A percentile compares a stretch with the other conserved stretches of the same genome.
Conservation (phyloP, 2,329 filamentous ascomycete genomes). For the Fusarium buxicola region DNA sequence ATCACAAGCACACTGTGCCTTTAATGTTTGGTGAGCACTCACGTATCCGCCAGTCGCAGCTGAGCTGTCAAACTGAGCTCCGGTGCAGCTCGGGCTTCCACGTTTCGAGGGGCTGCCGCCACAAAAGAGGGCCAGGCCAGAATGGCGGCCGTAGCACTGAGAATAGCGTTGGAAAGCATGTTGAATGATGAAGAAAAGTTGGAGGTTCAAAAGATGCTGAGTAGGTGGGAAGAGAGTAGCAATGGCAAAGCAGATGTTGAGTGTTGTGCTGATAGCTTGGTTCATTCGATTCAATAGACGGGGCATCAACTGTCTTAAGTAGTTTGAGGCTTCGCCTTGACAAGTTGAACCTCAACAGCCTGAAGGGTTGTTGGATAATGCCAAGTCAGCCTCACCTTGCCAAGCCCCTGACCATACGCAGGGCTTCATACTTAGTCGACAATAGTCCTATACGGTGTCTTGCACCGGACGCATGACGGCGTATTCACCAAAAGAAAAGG, state of each 20-base stretch:
- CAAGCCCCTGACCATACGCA: not conserved
- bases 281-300: not conserved
- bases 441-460: not conserved
- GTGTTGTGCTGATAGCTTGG: not conserved
- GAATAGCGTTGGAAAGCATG: slow-evolving; percentile 19
- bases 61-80: slow-evolving; percentile 50
- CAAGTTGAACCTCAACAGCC: too few species aligned
- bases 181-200: not conserved
- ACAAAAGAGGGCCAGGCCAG: slow-evolving; percentile 53
- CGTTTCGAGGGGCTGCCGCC: slow-evolving; percentile 39
- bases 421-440: not conserved
- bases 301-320: slow-evolving; percentile 14
- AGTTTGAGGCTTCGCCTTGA: not conserved
- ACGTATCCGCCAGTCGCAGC: slow-evolving; percentile 54
- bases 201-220: not conserved
- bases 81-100: slow-evolving; percentile 2
- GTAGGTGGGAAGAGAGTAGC: not conserved
- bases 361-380: not conserved
- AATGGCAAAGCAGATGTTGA: not conserved
- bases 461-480: not conserved
- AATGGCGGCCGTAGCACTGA: slow-evolving; percentile 45
- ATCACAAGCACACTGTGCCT: too few species aligned
- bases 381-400: not conserved
- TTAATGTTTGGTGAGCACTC: slow-evolving; percentile 8
- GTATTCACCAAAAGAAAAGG: not conserved